phyloP scores from a whole-genome alignment of 768 basidiomycete genomes.

The Pleurotus sapidus region DNA sequence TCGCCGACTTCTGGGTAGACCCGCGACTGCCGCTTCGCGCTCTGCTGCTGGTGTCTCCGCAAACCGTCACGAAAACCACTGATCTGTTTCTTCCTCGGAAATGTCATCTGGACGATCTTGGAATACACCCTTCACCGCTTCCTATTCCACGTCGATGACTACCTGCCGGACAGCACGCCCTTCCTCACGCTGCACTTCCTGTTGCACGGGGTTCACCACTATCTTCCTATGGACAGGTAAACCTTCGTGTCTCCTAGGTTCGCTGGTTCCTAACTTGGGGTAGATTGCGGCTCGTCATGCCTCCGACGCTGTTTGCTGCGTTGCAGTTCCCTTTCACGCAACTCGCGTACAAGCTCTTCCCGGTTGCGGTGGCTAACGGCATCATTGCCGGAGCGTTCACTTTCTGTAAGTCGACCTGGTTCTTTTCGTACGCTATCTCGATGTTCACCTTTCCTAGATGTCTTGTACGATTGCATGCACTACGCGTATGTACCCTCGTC shows the following conservation, averaged over 20 bases:
- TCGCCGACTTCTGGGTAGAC: constrained; percentile 56
- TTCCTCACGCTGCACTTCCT: constrained; percentile 89
- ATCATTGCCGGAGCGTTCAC: constrained; percentile 82
- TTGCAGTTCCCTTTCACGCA: constrained; percentile 86
- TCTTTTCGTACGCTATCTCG: not conserved
- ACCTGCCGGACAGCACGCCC: constrained; percentile 77
- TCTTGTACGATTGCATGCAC: constrained; percentile 89
- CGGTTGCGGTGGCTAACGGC: constrained; percentile 82
- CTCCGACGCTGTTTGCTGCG: constrained; percentile 74
- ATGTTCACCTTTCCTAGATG: constrained; percentile 42
- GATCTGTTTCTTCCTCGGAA: constrained; percentile 78
- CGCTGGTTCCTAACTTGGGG: not conserved
- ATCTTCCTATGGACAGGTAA: constrained; percentile 92
- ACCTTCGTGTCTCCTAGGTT: no score
- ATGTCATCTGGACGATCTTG: constrained; percentile 89
- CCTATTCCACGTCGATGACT: constrained; percentile 91
- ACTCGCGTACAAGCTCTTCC: constrained; percentile 82
- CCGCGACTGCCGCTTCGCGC: constrained; percentile 53
- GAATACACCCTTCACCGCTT: constrained; percentile 95
- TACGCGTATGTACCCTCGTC: constrained; percentile 63
- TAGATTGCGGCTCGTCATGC: constrained; percentile 95
- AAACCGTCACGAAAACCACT: constrained; percentile 53
- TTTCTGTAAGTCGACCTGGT: constrained; percentile 54
- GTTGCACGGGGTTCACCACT: constrained; percentile 96
- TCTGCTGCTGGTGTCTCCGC: constrained; percentile 43